Conservation (phyloP, 2,329 filamentous ascomycete genomes). For the Fusarium napiforme region DNA sequence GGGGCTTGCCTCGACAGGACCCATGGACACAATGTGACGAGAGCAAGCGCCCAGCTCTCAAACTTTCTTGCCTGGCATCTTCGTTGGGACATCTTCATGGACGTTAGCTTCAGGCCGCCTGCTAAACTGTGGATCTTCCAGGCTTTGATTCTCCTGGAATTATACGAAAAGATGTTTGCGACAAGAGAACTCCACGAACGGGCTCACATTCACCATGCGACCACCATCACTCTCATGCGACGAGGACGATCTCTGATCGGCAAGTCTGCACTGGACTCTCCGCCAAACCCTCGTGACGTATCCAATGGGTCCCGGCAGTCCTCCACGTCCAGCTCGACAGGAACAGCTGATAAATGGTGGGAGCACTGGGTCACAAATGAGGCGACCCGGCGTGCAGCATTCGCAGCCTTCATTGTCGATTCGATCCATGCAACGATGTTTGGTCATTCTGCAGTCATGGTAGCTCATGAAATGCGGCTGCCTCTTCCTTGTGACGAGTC, state of each 20-base stretch:
- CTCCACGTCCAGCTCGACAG: slow-evolving; percentile 68
- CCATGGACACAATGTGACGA: slow-evolving; percentile 77
- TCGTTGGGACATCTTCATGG: slow-evolving; percentile 96
- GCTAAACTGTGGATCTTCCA: slow-evolving; percentile 98
- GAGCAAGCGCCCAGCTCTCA: slow-evolving; percentile 82
- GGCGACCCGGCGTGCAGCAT: slow-evolving; percentile 87
- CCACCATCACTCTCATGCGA: slow-evolving; percentile 94
- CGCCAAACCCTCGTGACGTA: slow-evolving; percentile 75
- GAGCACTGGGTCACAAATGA: slow-evolving; percentile 96
- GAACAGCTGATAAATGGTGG: slow-evolving; percentile 91
- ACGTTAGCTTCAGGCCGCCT: slow-evolving; percentile 87
- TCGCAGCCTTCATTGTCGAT: slow-evolving; percentile 94
- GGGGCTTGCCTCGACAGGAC: slow-evolving; percentile 88
- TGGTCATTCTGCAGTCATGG: slow-evolving; percentile 96
- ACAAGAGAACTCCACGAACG: slow-evolving; percentile 91
- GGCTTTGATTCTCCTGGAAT: slow-evolving; percentile 84
- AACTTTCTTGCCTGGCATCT: slow-evolving; percentile 93
- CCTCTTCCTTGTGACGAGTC: slow-evolving; percentile 92
- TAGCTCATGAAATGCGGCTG: slow-evolving; percentile 92
- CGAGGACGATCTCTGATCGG: slow-evolving; percentile 91
- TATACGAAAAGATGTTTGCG: slow-evolving; percentile 98
- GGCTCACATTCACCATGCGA: slow-evolving; percentile 96
- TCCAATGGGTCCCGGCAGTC: slow-evolving; percentile 68
- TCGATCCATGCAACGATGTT: slow-evolving; percentile 98
- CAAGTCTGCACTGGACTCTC: slow-evolving; percentile 84